Conservation (phyloP, 2,329 filamentous ascomycete species). For the Pyrenophora teres region DNA sequence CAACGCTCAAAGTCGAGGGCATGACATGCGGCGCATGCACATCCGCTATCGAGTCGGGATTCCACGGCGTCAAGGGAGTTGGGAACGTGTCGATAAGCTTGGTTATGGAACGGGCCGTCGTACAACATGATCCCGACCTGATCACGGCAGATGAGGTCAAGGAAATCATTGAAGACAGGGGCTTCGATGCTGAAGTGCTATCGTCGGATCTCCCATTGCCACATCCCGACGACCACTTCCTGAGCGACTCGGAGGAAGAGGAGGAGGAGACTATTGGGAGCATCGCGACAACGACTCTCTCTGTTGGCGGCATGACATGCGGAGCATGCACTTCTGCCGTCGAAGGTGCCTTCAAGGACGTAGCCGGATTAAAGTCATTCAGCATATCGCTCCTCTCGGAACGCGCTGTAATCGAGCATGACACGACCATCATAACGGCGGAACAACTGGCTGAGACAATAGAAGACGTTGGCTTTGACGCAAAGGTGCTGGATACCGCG, state of each 20-base stretch:
- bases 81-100: slow-evolving; percentile 89
- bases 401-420: slow-evolving; percentile 83
- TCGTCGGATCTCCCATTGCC: slow-evolving; percentile 72
- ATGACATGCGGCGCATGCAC: slow-evolving; percentile 92
- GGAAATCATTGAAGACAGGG: slow-evolving; percentile 87
- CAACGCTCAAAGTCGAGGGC: slow-evolving; percentile 86
- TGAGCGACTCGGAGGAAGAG: slow-evolving; percentile 44
- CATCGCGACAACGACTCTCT: slow-evolving; percentile 68
- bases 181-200: slow-evolving; percentile 90
- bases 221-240: slow-evolving; percentile 44
- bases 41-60: slow-evolving; percentile 90
- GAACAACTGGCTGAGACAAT: slow-evolving; percentile 63
- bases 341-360: slow-evolving; percentile 77
- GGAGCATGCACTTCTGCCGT: slow-evolving; percentile 87
- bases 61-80: slow-evolving; percentile 79
- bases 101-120: slow-evolving; percentile 93
- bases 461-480: slow-evolving; percentile 77
- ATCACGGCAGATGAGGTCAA: slow-evolving; percentile 76
- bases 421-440: slow-evolving; percentile 60
- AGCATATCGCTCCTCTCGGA: slow-evolving; percentile 84
- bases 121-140: slow-evolving; percentile 80
- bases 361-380: slow-evolving; percentile 73
- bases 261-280: slow-evolving; percentile 48
- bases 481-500: slow-evolving; percentile 74
- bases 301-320: slow-evolving; percentile 88